Conservation (phyloP, 805 yeast species). For the Yarrowia osloensis region DNA sequence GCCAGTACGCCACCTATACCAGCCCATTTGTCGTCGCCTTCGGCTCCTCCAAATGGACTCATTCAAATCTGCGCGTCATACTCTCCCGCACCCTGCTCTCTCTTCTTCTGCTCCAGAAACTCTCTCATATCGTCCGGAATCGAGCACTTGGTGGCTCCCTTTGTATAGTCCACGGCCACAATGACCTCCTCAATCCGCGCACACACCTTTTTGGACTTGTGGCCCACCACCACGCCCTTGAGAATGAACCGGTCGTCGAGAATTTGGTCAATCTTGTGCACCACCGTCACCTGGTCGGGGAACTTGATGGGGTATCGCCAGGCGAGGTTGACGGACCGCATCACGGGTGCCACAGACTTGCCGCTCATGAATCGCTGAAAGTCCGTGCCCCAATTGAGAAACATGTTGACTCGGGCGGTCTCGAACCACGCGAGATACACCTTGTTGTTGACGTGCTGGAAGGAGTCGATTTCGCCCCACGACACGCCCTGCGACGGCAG, state of each 20-base stretch:
- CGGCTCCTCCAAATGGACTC: no score
- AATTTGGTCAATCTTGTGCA: constrained; percentile 33
- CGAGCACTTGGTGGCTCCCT: constrained; percentile 34
- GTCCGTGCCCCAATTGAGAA: constrained; percentile 33
- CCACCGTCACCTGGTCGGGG: constrained; percentile 37
- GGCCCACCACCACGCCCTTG: constrained; percentile 36
- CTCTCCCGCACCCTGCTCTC: constrained; percentile 5
- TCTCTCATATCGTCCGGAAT: constrained; percentile 34
- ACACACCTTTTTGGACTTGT: constrained; percentile 35
- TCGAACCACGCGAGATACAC: constrained; percentile 38
- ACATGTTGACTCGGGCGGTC: constrained; percentile 29
- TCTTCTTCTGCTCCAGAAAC: constrained; percentile 29
- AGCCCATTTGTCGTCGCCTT: no score
- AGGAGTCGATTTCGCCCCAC: constrained; percentile 37
- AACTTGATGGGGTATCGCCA: constrained; percentile 37
- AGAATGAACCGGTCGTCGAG: constrained; percentile 35
- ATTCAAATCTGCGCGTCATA: constrained; percentile 1
- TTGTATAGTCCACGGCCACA: constrained; percentile 36
- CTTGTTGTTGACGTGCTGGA: constrained; percentile 39
- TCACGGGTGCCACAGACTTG: constrained; percentile 35
- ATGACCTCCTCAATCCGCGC: constrained; percentile 36
- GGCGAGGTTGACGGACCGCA: constrained; percentile 35
- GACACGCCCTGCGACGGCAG: constrained; percentile 31
- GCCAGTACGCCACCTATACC: no score
- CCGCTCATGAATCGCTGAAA: constrained; percentile 33